Conservation (phyloP, 768 basidiomycete species). For the Rhodocollybia butyracea region DNA sequence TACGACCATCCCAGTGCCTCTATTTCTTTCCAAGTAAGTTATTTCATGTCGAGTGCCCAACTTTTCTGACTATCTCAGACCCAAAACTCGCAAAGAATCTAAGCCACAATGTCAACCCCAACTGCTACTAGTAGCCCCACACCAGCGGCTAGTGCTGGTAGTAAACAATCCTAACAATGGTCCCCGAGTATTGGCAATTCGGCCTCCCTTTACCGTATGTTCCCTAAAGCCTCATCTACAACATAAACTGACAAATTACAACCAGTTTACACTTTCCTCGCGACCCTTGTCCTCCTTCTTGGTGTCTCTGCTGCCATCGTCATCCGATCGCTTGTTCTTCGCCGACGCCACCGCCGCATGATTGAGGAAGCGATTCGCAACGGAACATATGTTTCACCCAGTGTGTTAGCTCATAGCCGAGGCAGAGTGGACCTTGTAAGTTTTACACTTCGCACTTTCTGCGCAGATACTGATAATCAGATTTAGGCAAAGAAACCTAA, state of each 20-base stretch:
- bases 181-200: not conserved
- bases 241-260: not conserved
- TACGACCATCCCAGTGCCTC: not conserved
- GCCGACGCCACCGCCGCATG: constrained; percentile 54
- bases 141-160: not conserved
- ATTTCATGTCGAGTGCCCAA: not conserved
- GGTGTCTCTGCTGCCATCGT: constrained; percentile 67
- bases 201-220: constrained; percentile 5
- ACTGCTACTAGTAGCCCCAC: not conserved
- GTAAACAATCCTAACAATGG: not conserved
- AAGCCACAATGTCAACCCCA: not conserved
- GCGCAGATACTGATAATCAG: too few species aligned
- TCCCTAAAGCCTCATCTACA: not conserved
- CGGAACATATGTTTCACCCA: constrained; percentile 51
- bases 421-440: constrained; percentile 36
- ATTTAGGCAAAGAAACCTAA: constrained; percentile 43
- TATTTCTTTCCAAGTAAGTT: not conserved
- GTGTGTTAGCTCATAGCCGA: constrained; percentile 10
- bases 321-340: constrained; percentile 59
- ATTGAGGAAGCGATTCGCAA: constrained; percentile 64
- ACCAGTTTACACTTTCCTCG: constrained; percentile 37
- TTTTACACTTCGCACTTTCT: too few species aligned
- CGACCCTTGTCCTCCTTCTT: constrained; percentile 66
- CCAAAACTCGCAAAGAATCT: not conserved
- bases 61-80: not conserved